Base-by-base conservation (phyloP, 805 yeast species). In the Kurtzmaniella cleridarum region DNA sequence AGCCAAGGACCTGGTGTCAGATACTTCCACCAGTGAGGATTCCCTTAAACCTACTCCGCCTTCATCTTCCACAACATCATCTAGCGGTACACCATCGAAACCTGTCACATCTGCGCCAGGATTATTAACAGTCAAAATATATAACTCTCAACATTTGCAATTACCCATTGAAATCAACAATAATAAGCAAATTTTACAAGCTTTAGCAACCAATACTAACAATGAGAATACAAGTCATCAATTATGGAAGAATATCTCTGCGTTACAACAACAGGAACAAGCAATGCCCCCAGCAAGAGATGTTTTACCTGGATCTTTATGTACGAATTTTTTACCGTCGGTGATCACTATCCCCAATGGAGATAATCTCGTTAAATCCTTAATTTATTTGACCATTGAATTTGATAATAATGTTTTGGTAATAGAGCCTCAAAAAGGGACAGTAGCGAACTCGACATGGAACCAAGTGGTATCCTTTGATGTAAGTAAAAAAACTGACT, bases 351-450 rank as follows among this genome's bases (percentile, higher is more conserved):
- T 77, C 32, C 81, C 85, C 12, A 73, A 75, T 24, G 79, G 48
- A 13, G 67, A 64, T 33, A 69, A 70, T 37, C 64, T 73, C 27
- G 72, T 77, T 45, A 79, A 78, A 48, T 77, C 93, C 13, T 72
- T 95, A 43, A 73, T 93, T 29, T 87, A 86, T 60, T 75, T 90
- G 53, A 88, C 95, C 2, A 72, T 93, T 33, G 99, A 93, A 62
- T 91, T 89, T 57, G 99, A 93, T 63, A 93, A 93, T 62, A 88
- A 91, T 36, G 93, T 90, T 48, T 83, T 93, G 46, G 75, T 89
- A 12, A 79, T 91, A 36, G 95, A 89, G 49, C 93, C 98, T 2
- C 78, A 81, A 23, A 78, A 84, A 38, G 96, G 96, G 30, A 78
- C 95, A 0, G 78, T 88, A 43, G 75, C 76, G 32, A 69, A 73